Conservation (phyloP, 352 stramenopile species). For the Aphanomyces astaci region DNA sequence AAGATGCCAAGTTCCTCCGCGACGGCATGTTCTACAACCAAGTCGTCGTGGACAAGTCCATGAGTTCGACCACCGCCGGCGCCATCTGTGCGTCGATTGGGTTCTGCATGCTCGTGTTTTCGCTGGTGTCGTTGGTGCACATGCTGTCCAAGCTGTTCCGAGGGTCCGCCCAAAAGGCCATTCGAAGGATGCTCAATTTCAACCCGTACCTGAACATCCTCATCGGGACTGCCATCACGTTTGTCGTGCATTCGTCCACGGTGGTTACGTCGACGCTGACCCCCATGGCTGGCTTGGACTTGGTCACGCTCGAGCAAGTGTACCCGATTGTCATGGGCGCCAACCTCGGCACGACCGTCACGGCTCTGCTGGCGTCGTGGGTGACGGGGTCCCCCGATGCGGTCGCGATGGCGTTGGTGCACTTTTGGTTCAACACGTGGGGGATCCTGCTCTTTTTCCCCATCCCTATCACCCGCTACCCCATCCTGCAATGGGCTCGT, state of each 20-base stretch:
- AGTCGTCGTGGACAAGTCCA: too few species aligned
- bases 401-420: constrained; percentile 55
- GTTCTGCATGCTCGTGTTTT: constrained; percentile 23
- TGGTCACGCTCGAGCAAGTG: constrained; percentile 62
- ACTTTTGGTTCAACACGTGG: constrained; percentile 78
- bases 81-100: constrained; percentile 23
- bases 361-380: constrained; percentile 52
- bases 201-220: constrained; percentile 63
- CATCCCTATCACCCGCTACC: constrained; percentile 58
- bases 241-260: constrained; percentile 64
- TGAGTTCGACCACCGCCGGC: too few species aligned
- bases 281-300: constrained; percentile 57
- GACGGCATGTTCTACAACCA: too few species aligned
- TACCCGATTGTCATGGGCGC: constrained; percentile 69
- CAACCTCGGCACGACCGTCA: constrained; percentile 78
- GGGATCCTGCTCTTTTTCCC: constrained; percentile 77
- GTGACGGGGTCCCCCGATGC: constrained; percentile 42
- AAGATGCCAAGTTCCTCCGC: too few species aligned
- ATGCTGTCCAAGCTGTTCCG: constrained; percentile 33
- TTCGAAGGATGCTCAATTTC: constrained; percentile 66
- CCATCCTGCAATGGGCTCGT: constrained; percentile 63
- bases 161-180: constrained; percentile 55
- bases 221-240: constrained; percentile 56
- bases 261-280: constrained; percentile 73
- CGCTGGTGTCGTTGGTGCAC: constrained; percentile 26